These are phyloP conservation scores for Aspergillus sp. DNA, from an alignment of 2,329 filamentous ascomycete genomes.

Conservation along the genomic window DNA sequence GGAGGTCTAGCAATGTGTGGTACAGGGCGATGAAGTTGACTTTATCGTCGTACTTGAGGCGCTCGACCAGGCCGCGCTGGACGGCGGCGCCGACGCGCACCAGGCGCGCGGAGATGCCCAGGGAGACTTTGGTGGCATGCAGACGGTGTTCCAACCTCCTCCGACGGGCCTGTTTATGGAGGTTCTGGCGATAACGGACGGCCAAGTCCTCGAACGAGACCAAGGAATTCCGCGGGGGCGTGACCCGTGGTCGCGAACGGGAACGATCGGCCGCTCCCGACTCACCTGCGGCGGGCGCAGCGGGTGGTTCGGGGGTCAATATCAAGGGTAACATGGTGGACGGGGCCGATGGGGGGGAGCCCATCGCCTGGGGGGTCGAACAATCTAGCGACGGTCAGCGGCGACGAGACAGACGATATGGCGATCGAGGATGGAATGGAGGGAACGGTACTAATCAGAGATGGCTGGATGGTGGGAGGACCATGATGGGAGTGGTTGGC, in stretches of 20 bases:
- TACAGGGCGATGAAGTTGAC: constrained; percentile 44
- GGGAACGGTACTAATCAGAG: constrained; percentile 35
- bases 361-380: constrained; percentile 23
- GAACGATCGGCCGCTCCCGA: constrained; percentile 31
- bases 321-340: constrained; percentile 23
- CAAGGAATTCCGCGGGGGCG: constrained; percentile 21
- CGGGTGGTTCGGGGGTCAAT: constrained; percentile 13
- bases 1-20: constrained; percentile 44
- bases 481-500: constrained; percentile 20
- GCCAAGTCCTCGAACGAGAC: constrained; percentile 47
- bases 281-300: constrained; percentile 33
- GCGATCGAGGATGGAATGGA: constrained; percentile 7
- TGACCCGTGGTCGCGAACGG: constrained; percentile 24
- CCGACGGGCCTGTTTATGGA: constrained; percentile 42
- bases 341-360: constrained; percentile 31
- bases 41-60: constrained; percentile 46
- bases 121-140: constrained; percentile 41
- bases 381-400: not conserved
- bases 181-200: constrained; percentile 39
- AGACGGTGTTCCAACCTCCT: constrained; percentile 40
- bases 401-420: not conserved
- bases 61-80: constrained; percentile 46
- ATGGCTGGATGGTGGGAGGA: constrained; percentile 33
- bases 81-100: constrained; percentile 41
- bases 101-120: constrained; percentile 44